Evolutionary conservation across 257 asterid genomes (phyloP), one percentile per base, ranked within the genome.

Genomic region (Solanum ahanhuiri): DNA sequence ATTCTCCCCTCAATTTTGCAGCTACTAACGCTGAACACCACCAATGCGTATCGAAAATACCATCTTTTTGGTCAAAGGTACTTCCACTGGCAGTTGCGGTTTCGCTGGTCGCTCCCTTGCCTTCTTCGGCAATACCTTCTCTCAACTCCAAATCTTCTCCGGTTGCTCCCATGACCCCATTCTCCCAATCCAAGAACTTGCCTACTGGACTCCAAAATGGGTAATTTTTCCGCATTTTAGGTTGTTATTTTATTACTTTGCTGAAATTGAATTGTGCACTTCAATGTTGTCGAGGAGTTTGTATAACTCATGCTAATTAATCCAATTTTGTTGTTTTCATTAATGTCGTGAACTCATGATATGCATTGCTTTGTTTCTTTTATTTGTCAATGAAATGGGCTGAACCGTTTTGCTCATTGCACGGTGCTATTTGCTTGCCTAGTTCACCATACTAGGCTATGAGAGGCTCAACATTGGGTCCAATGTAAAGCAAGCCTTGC

Each of bases 151-250:
- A 92, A 89, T 54, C 95, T 12, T 39, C 91, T 73, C 58, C 89
- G 2, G 64, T 81, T 18, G 85, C 92, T 84, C 87, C 94, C 18
- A 87, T 94, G 5, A 93, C 99, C 58, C 99, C 98, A 0, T 96
- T 96, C 84, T 94, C 98, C 7, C 97, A 96, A 90, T 93, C 98
- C 86, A 91, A 92, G 91, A 90, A 93, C 89, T 82, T 96, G 87
- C 92, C 97, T 22, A 91, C 92, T 31, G 99, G 99, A 22, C 93
- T 94, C 86, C 92, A 94, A 85, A 92, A 94, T 85, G 99, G 98
- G 97, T 95, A 90, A 7, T 58, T 7, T 25, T 2, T 14, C 60
- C n/a, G 0, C 60, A 6, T 76, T 41, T 39, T 39, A 6, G 33
- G 34, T 20, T 58, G 5, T 58, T 60, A n/a, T n/a, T 23, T 63